Evolutionary conservation across 768 basidiomycete species (phyloP).

Genomic region (Rhizopogon sp.): DNA sequence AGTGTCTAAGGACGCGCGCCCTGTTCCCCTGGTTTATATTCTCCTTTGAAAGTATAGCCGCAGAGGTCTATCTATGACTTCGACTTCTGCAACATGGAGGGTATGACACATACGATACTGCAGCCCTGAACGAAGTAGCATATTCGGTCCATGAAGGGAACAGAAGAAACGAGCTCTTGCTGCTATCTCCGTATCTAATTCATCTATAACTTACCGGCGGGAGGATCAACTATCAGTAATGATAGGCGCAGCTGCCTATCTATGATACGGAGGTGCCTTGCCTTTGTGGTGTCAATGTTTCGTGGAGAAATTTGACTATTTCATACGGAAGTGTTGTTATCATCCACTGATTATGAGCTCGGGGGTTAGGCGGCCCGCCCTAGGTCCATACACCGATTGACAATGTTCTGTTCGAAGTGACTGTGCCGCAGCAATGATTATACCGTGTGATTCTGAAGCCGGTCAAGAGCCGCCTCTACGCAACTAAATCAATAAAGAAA

Average conservation of each 20-base stretch:
- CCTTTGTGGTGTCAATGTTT: conserved; percentile 1
- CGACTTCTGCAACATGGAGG: background rate
- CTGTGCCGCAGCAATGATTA: conserved; percentile 36
- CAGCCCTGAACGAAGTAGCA: background rate
- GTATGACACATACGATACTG: background rate
- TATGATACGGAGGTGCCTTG: background rate
- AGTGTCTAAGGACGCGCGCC: background rate
- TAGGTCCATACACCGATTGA: background rate
- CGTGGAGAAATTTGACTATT: conserved; percentile 1
- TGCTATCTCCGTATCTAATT: background rate
- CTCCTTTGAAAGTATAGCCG: background rate
- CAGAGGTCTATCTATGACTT: background rate
- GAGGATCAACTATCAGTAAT: background rate
- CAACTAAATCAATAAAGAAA: background rate
- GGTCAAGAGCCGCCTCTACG: conserved; percentile 39
- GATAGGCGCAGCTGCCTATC: background rate
- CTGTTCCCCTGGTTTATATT: background rate
- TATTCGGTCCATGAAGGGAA: background rate
- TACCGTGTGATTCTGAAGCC: conserved; percentile 42
- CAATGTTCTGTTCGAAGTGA: conserved; percentile 30
- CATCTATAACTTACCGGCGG: background rate
- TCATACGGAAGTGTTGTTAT: background rate
- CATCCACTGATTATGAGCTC: background rate
- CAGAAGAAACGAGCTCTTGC: background rate
- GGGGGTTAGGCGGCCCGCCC: background rate